Conservation (phyloP, 140 eudicot genomes). For the Erigeron philadelphicus region DNA sequence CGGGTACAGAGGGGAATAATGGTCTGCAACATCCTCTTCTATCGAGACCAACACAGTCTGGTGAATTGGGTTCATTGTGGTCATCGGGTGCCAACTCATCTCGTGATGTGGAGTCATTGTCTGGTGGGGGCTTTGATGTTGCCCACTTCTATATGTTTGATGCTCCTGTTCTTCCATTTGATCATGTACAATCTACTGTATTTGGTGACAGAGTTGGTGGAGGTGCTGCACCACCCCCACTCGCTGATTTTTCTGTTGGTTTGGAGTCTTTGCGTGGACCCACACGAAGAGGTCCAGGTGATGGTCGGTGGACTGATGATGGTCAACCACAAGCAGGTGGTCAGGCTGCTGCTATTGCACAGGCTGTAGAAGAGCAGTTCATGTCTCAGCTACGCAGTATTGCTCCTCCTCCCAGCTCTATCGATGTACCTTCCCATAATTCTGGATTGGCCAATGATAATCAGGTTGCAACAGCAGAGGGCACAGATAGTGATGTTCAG, state of each 20-base stretch:
- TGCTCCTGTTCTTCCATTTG: slow-evolving; percentile 76
- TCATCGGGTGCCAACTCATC: slow-evolving; percentile 56
- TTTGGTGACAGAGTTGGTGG: slow-evolving; percentile 59
- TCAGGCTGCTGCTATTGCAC: slow-evolving; percentile 88
- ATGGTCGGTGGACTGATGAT: slow-evolving; percentile 99
- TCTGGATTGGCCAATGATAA: slow-evolving; percentile 32
- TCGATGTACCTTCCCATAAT: slow-evolving; percentile 38
- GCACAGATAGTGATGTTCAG: slow-evolving; percentile 33
- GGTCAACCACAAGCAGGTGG: slow-evolving; percentile 93
- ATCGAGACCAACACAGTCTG: slow-evolving; percentile 58
- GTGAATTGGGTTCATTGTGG: slow-evolving; percentile 54
- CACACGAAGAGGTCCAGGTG: slow-evolving; percentile 87
- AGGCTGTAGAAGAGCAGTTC: slow-evolving; percentile 84
- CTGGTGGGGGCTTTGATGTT: slow-evolving; percentile 60
- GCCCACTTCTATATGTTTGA: slow-evolving; percentile 76
- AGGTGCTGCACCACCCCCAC: slow-evolving; percentile 59
- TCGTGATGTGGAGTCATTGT: slow-evolving; percentile 60
- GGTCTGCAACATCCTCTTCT: slow-evolving; percentile 85
- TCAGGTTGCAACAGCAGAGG: slow-evolving; percentile 36
- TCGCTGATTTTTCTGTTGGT: slow-evolving; percentile 80
- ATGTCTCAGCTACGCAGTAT: slow-evolving; percentile 49
- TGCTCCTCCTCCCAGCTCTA: slow-evolving; percentile 32
- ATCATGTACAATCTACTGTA: slow-evolving; percentile 50
- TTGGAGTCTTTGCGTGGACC: slow-evolving; percentile 72
- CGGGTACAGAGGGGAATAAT: slow-evolving; percentile 54